These are phyloP conservation scores for Penicillium nordicum DNA, from an alignment of 2,329 filamentous ascomycete genomes.

Conservation along the genomic window DNA sequence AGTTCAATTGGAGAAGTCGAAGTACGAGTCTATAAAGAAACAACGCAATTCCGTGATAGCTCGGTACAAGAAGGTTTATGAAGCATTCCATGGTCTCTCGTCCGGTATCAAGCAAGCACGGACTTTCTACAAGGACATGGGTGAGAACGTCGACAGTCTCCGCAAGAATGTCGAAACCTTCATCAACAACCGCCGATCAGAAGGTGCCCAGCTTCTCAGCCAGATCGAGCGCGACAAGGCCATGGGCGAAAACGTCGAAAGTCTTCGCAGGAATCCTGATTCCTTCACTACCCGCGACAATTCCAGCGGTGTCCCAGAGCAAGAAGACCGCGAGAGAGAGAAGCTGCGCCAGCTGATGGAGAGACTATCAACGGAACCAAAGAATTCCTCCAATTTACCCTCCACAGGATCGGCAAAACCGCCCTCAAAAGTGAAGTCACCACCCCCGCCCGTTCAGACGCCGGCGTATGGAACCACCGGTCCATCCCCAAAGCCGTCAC, in stretches of 20 bases:
- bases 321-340: constrained; percentile 80
- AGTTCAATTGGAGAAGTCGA: constrained; percentile 88
- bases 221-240: constrained; percentile 78
- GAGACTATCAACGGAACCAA: constrained; percentile 77
- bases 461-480: constrained; percentile 31
- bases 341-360: constrained; percentile 89
- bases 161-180: constrained; percentile 96
- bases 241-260: constrained; percentile 92
- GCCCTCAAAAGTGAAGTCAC: constrained; percentile 44
- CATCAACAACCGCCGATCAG: constrained; percentile 86
- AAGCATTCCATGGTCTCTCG: constrained; percentile 85
- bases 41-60: constrained; percentile 77
- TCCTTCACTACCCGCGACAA: constrained; percentile 78
- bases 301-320: constrained; percentile 52
- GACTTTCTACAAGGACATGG: constrained; percentile 94
- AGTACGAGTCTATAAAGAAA: constrained; percentile 83
- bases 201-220: constrained; percentile 83
- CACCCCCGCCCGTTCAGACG: constrained; percentile 33
- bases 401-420: constrained; percentile 44
- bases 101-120: constrained; percentile 84
- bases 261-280: constrained; percentile 90
- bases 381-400: constrained; percentile 28
- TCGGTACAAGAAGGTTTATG: constrained; percentile 86
- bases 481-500: constrained; percentile 43
- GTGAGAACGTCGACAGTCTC: constrained; percentile 84